These are phyloP conservation scores for apple (Malus domestica) DNA, from an alignment of 306 rosid genomes.

Conservation along the genomic window DNA sequence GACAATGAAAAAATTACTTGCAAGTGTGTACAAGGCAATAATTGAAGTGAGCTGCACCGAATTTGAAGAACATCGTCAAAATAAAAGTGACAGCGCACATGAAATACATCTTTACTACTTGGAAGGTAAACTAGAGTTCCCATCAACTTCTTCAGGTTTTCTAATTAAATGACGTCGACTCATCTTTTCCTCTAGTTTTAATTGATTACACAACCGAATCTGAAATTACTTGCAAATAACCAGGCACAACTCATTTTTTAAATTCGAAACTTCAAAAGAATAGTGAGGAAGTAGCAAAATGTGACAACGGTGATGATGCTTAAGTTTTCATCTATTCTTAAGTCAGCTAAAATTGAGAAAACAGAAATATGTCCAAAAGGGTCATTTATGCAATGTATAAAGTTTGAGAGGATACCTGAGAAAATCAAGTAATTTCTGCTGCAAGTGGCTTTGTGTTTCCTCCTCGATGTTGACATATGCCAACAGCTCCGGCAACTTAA, in stretches of 20 bases:
- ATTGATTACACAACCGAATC: background rate
- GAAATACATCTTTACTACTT: background rate
- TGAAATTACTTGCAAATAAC: background rate
- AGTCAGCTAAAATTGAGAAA: background rate
- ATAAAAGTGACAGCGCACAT: background rate
- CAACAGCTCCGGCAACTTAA: conserved; percentile 90
- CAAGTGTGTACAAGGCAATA: background rate
- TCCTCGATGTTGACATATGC: conserved; percentile 85
- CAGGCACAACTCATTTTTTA: background rate
- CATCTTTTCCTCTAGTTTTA: background rate
- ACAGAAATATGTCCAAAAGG: background rate
- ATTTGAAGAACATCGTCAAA: background rate
- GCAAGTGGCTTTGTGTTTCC: conserved; percentile 67
- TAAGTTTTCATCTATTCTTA: background rate
- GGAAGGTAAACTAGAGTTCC: background rate
- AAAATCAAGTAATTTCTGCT: conserved; percentile 67
- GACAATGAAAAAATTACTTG: background rate
- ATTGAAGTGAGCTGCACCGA: background rate
- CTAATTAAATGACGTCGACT: background rate
- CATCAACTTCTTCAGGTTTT: background rate
- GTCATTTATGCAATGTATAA: background rate
- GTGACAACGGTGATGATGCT: background rate
- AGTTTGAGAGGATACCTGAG: conserved; percentile 43
- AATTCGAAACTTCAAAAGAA: background rate
- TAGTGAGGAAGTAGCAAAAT: background rate